Conservation (phyloP, 1,284 basidiomycete species). For the Boletus subluridellus region DNA sequence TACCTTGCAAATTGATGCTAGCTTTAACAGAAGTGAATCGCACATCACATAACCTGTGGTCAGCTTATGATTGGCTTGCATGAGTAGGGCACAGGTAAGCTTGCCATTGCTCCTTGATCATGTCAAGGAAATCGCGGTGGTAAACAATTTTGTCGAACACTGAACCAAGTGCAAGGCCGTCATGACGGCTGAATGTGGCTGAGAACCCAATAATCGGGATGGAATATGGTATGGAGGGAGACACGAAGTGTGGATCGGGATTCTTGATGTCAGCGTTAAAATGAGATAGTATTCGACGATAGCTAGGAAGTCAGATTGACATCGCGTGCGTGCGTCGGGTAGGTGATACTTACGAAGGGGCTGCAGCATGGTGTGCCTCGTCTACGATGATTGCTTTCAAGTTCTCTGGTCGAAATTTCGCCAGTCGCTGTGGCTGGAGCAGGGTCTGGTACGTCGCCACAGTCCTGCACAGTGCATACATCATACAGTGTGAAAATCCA, state of each 20-base stretch:
- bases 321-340: neutral
- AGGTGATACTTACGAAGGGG: constrained; percentile 64
- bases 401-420: constrained; percentile 72
- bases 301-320: constrained; percentile 43
- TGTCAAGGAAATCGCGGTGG: constrained; percentile 87
- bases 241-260: constrained; percentile 44
- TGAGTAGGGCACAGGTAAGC: constrained; percentile 8
- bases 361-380: constrained; percentile 94
- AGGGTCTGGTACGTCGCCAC: constrained; percentile 93
- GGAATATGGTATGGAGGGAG: constrained; percentile 40
- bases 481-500: neutral
- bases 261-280: constrained; percentile 65
- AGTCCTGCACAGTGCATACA: constrained; percentile 49
- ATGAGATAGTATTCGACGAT: constrained; percentile 71
- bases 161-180: constrained; percentile 84
- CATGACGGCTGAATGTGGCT: constrained; percentile 91
- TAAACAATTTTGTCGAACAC: constrained; percentile 93
- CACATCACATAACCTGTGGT: constrained; percentile 74
- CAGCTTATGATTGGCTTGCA: constrained; percentile 2
- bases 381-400: constrained; percentile 88
- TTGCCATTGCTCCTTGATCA: constrained; percentile 92
- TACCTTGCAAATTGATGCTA: constrained; percentile 63
- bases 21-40: constrained; percentile 80
- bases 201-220: constrained; percentile 94
- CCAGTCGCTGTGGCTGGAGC: constrained; percentile 59